phyloP scores from a whole-genome alignment of 2,329 filamentous ascomycete genomes.

The Pseudocercospora macadamiae region DNA sequence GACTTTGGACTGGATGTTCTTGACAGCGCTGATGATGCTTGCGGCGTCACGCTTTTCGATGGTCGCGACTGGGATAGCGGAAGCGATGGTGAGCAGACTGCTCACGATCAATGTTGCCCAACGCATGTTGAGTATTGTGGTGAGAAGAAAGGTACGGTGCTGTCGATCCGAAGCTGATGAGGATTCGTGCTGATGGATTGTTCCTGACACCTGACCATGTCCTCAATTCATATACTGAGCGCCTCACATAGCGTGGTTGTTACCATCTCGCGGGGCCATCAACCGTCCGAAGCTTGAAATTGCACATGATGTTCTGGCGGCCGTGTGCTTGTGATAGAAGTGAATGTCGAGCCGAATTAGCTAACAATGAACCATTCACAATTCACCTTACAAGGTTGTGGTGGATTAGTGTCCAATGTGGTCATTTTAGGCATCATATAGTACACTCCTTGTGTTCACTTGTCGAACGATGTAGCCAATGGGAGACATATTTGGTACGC shows the following conservation, averaged over 20 bases:
- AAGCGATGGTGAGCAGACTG: conserved; percentile 16
- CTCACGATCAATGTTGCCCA: conserved; percentile 10
- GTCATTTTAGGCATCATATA: conserved; percentile 12
- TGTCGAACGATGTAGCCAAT: conserved; percentile 17
- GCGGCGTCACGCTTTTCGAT: conserved; percentile 22
- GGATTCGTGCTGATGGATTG: background rate
- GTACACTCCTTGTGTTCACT: background rate
- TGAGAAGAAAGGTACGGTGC: background rate
- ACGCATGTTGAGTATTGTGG: conserved; percentile 1
- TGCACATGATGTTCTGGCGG: background rate
- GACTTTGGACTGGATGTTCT: conserved; percentile 21
- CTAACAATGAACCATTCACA: background rate
- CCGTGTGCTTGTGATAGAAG: background rate
- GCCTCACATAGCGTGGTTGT: background rate
- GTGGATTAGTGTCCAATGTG: background rate
- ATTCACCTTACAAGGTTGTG: background rate
- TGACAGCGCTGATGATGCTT: conserved; percentile 17
- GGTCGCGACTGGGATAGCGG: conserved; percentile 7
- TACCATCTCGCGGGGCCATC: conserved; percentile 3
- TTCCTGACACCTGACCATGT: background rate
- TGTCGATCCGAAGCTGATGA: background rate
- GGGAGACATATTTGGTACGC: background rate
- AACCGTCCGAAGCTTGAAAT: background rate
- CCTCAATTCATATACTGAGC: background rate
- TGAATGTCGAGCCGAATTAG: conserved; percentile 2